Percentiles rank a stretch among this genome's conserved stretches.
Conservation (phyloP, 169 alveolate species). For the Plasmodium cynomolgi region DNA sequence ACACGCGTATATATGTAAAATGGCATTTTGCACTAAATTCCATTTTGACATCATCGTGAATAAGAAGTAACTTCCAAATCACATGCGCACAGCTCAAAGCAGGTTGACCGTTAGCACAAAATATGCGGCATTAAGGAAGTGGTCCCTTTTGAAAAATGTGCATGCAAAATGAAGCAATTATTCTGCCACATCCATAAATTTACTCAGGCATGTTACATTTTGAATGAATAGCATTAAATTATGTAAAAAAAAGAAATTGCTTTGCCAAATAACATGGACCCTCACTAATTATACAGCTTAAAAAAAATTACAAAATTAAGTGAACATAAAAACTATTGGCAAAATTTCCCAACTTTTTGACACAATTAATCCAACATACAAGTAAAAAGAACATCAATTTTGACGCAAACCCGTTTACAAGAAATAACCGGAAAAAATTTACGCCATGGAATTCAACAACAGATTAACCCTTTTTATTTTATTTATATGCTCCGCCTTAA, state of each 20-base stretch:
- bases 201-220: not conserved
- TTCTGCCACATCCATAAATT: not conserved
- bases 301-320: not conserved
- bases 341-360: not conserved
- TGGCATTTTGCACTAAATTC: not conserved
- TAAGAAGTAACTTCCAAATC: not conserved
- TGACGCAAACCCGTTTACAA: not conserved
- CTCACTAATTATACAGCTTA: not conserved
- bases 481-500: not conserved
- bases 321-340: not conserved
- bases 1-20: not conserved
- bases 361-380: not conserved
- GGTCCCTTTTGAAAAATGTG: not conserved
- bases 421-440: not conserved
- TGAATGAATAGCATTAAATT: not conserved
- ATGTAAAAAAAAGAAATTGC: not conserved
- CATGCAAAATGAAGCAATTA: not conserved
- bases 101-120: not conserved
- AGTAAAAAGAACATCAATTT: not conserved
- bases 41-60: not conserved
- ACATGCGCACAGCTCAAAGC: not conserved
- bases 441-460: not conserved
- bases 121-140: not conserved
- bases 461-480: conserved; percentile 3
- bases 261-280: not conserved